Evolutionary conservation across 257 asterid genomes (phyloP), one percentile per base, ranked within the genome.

Genomic region (Nicotiana benthamiana): DNA sequence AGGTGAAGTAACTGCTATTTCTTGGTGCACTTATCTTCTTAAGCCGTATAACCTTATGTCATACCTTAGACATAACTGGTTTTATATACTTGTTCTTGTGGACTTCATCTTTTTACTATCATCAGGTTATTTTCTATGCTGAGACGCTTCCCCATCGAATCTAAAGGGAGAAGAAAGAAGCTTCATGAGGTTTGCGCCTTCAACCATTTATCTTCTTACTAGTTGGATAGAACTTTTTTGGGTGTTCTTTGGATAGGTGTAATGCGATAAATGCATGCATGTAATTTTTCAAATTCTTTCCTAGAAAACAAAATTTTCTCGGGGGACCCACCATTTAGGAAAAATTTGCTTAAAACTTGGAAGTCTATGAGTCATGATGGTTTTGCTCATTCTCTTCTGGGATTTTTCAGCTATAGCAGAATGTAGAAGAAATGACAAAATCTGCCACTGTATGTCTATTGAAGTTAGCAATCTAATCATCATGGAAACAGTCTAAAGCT

Each of bases 161-260:
- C 98, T 77, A 94, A 91, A 90, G 97, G 98, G 86, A 90, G 97
- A 89, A 89, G 97, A 86, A 94, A 94, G 92, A 93, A 94, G 83
- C 97, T 94, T 83, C 93, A 90, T 6, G 77, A 68, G 77, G 77
- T 68, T 68, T 40, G 57, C 12, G 16, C 57, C 12, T 40, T 24
- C 30, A 67, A 7, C 20, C 77, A 68, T 43, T 68, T 68, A 24
- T 40, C 57, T 68, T 40, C 57, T 40, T 68, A 36, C 54, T 67
- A 20, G 30, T 10, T 68, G 56, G 56, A 68, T n/a, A 34, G 28
- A 34, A n/a, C 52, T 34, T 67, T 30, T 40, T 68, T 68, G 54
- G 54, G 75, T 66, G 53, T 67, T 9, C 0, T 4, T 9, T 18
- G 26, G 75, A 9, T 24, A 2, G 53, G 15, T 67, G 53, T 32